Conservation (phyloP, 495 filamentous ascomycete species). For the Arthonia radiata region DNA sequence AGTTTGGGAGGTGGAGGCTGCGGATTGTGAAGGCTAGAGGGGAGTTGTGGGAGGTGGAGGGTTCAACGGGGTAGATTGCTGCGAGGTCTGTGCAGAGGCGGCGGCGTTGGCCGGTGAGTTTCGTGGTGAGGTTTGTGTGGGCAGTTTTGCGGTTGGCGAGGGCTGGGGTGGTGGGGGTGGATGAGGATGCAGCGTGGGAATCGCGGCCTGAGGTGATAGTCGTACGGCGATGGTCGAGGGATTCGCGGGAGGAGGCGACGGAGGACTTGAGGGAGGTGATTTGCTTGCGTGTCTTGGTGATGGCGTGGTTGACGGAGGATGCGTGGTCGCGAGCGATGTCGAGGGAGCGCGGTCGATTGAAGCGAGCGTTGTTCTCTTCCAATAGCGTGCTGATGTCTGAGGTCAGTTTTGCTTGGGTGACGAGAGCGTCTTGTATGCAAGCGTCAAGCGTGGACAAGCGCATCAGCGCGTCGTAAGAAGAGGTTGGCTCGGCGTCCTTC, state of each 20-base stretch:
- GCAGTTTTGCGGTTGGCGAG: too few species aligned
- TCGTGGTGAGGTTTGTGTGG: too few species aligned
- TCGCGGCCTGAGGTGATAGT: too few species aligned
- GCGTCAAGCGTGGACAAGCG: constrained; percentile 69
- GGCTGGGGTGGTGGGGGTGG: too few species aligned
- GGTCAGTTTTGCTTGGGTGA: constrained; percentile 48
- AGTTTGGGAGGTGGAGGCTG: constrained; percentile 51
- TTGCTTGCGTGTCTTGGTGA: constrained; percentile 35
- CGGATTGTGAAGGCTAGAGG: constrained; percentile 58
- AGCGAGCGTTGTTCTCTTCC: constrained; percentile 20
- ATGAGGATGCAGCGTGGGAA: too few species aligned
- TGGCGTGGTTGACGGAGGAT: constrained; percentile 28
- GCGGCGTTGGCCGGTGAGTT: constrained; percentile 57
- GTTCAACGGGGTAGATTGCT: constrained; percentile 54
- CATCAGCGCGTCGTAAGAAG: constrained; percentile 82
- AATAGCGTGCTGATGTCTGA: constrained; percentile 56
- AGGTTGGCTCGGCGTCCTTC: constrained; percentile 25
- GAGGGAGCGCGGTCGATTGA: too few species aligned
- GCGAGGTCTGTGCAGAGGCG: constrained; percentile 66
- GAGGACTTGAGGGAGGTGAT: too few species aligned
- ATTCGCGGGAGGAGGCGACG: too few species aligned
- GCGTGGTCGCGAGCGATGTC: constrained; percentile 41
- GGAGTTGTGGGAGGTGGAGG: constrained; percentile 31
- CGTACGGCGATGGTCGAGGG: too few species aligned
- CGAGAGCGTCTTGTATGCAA: constrained; percentile 74